Evolutionary conservation across 2,329 filamentous ascomycete species (phyloP), one percentile per base, ranked within the genome.

Genomic region (Sphaerulina vaccinii): DNA sequence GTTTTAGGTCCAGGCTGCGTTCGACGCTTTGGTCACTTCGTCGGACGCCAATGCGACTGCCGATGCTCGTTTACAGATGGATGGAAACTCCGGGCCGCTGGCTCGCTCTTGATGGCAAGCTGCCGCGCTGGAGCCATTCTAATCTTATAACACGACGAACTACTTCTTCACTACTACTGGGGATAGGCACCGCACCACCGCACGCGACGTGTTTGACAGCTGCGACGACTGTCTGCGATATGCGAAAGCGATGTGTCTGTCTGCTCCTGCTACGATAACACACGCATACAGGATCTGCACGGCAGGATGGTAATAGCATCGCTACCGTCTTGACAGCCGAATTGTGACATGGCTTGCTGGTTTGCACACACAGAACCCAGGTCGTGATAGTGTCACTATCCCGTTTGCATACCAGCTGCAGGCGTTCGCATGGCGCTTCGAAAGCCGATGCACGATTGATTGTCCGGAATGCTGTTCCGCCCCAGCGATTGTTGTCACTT

Each of bases 391-490:
- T 53, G 51, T 44, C 45, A 49, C 51, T 37, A 33, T 42, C 32
- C 44, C 38, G 39, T 53, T 49, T 53, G 51, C 51, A 32, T 29
- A 35, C 24, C 18, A 39, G 44, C 51, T 44, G 51, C 51, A 52
- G 44, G 37, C 22, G 37, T 39, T 39, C 49, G 35, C 33, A 32
- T 37, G 23, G n/a, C 43, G 21, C 37, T 11, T 32, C 6, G 27
- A 32, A 32, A 42, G 44, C 43, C 24, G 45, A 21, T 35, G 45
- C 37, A 41, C 7, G 51, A 53, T 53, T 44, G 36, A 48, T 48
- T 40, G 45, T 29, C 45, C 45, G 45, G 45, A 48, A 38, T 11
- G 15, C 22, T 13, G 15, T 40, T 40, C 35, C 45, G 45, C 45
- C 35, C 39, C 39, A 27, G 39, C 39, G 22, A 42, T 42, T 42